phyloP scores from a whole-genome alignment of 495 filamentous ascomycete genomes.

The Trichoderma virens region DNA sequence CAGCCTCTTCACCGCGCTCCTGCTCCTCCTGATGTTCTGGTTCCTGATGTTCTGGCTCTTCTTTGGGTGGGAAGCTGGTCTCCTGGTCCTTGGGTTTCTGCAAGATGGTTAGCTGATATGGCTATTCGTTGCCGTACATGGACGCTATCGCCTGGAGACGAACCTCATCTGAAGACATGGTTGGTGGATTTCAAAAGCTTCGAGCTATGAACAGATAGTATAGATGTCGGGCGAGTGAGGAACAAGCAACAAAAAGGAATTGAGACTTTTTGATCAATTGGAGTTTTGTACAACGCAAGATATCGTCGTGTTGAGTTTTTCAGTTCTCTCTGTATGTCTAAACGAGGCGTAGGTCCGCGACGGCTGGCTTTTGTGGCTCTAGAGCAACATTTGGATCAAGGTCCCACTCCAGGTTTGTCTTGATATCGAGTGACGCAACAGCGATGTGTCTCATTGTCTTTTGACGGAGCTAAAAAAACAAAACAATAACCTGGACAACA shows the following conservation, averaged over 20 bases:
- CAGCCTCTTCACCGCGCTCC: too few relatives aligned
- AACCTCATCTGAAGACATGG: slow-evolving; percentile 6
- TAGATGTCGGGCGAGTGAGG: not conserved
- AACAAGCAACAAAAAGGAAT: not conserved
- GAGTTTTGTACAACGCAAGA: not conserved
- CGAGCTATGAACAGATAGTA: not conserved
- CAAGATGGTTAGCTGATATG: not conserved
- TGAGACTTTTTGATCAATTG: not conserved
- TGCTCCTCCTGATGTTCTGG: not conserved
- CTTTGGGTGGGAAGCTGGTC: not conserved
- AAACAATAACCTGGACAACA: not conserved
- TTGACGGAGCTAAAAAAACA: not conserved
- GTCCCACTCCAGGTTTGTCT: not conserved
- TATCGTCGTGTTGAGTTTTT: not conserved
- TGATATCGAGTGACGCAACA: slow-evolving; percentile 4
- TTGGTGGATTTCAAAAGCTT: not conserved
- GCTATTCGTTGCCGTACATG: not conserved
- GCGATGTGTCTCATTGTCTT: not conserved
- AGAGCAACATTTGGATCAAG: not conserved
- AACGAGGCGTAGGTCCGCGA: not conserved
- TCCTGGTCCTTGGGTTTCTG: slow-evolving; percentile 11
- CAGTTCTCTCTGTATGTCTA: not conserved
- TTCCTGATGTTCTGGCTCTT: not conserved
- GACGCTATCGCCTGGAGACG: not conserved
- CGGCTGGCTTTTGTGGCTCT: slow-evolving; percentile 7